Evolutionary conservation across 371 early-diverging fungal genomes (phyloP), one percentile per base, ranked within the genome.

Genomic region (Saksenaea oblongispora): DNA sequence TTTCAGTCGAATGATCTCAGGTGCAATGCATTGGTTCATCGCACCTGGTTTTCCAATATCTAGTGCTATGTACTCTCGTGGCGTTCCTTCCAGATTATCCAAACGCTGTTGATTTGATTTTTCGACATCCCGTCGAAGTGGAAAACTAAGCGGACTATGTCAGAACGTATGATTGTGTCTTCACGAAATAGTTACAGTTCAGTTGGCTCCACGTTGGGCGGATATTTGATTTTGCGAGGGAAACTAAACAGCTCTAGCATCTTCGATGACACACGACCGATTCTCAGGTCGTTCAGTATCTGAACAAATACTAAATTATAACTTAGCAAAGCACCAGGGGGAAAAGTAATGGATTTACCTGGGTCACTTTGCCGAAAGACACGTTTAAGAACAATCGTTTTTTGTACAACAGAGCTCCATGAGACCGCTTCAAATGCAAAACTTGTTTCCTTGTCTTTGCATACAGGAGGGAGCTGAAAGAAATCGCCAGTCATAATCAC

Each of bases 381-480:
- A 7, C 76, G 76, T 8, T 69, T 76, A 35, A 93, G 70, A 60
- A 76, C 62, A 2, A 90, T 61, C 0, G 79, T 82, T 18, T 74
- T 56, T 15, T 77, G 56, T 1, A 93, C 70, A 10, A 83, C 81
- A 0, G 26, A 62, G 0, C 68, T 63, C 95, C 95, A 96, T 1
- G 82, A 65, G n/a, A 72, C 17, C 2, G 91, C 73, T 69, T 96
- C 90, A 65, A 95, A 96, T 26, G 89, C 88, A 59, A 91, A 89
- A 61, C 62, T 79, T 2, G 81, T 59, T 1, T 61, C 65, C 3
- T 64, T 54, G 2, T 72, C 62, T 1, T 59, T 66, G 2, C 73
- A 77, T 10, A 93, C 92, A 13, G 97, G 97, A n/a, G 96, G 97
- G 27, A 97, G 75, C 70, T 96, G 96, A 77, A 91, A 91, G 72